A percentile compares a stretch with the other conserved stretches of the same genome.
Conservation (phyloP, 2,329 filamentous ascomycete species). For the Capronia americana region DNA sequence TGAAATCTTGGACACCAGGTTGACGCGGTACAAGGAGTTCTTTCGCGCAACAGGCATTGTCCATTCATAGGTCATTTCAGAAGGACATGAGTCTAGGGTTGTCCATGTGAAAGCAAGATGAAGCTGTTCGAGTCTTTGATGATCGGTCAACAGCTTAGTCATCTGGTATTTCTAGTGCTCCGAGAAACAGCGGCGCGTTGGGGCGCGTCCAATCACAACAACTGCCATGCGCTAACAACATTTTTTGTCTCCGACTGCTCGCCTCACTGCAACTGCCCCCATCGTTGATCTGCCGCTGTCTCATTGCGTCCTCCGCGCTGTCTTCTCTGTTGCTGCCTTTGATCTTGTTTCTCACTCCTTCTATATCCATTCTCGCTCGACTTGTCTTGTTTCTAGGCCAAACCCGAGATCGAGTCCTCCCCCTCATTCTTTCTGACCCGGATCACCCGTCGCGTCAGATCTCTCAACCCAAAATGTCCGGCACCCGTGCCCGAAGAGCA, state of each 20-base stretch:
- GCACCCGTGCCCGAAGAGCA: constrained; percentile 33
- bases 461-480: constrained; percentile 20
- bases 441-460: constrained; percentile 16
- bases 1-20: too few relatives aligned
- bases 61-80: too few relatives aligned
- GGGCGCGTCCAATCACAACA: constrained; percentile 21
- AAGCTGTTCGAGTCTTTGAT: not conserved
- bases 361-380: not conserved
- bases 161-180: constrained; percentile 10
- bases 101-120: too few relatives aligned
- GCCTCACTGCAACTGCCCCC: constrained; percentile 13
- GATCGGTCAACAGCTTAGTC: constrained; percentile 14
- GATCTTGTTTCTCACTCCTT: not conserved
- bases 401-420: not conserved
- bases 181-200: not conserved
- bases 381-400: not conserved
- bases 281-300: not conserved
- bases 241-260: constrained; percentile 16
- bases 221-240: constrained; percentile 13
- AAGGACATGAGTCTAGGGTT: too few relatives aligned
- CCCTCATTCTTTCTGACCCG: constrained; percentile 9
- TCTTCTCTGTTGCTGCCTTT: constrained; percentile 6
- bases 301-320: not conserved
- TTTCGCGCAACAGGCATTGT: too few relatives aligned
- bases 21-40: too few relatives aligned